Percentiles rank a stretch among this genome's conserved stretches.
Evolutionary conservation across 495 filamentous ascomycete species (phyloP).

Genomic region (Trichoderma virens): DNA sequence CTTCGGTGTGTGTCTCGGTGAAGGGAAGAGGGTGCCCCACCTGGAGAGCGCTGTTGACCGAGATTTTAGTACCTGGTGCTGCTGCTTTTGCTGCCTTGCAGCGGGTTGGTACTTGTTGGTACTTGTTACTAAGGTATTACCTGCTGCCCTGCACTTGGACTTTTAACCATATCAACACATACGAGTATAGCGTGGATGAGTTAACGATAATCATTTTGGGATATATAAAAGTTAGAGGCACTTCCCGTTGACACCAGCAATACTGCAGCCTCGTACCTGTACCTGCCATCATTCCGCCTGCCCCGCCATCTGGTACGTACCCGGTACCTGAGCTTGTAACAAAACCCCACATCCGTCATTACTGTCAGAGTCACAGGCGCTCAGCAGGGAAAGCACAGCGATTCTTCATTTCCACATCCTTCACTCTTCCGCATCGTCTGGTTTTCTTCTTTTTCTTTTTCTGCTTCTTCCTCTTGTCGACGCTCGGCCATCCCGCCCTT

Average conservation of each 20-base stretch:
- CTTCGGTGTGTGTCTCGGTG: background rate
- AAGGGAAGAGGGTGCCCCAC: background rate
- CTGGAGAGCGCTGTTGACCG: background rate
- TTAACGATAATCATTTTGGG: too few relatives aligned
- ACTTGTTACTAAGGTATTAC: too few relatives aligned
- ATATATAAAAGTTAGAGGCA: too few relatives aligned
- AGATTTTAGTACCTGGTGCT: background rate
- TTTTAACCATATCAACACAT: too few relatives aligned
- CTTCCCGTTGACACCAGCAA: too few relatives aligned
- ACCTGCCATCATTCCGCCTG: background rate
- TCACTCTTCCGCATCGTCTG: too few relatives aligned
- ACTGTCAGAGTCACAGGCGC: background rate
- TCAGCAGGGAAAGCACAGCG: background rate
- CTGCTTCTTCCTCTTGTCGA: background rate
- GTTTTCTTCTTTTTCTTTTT: background rate
- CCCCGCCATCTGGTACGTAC: background rate
- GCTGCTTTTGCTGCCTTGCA: background rate
- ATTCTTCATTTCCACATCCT: background rate
- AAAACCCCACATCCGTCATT: constrained; percentile 6
- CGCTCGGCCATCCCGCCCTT: background rate
- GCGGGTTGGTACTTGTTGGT: too few relatives aligned
- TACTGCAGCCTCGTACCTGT: too few relatives aligned
- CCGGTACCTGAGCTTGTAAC: background rate
- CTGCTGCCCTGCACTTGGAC: too few relatives aligned
- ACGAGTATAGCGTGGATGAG: too few relatives aligned